phyloP scores from a whole-genome alignment of 2,329 filamentous ascomycete species.

The Hypocrella siamensis region DNA sequence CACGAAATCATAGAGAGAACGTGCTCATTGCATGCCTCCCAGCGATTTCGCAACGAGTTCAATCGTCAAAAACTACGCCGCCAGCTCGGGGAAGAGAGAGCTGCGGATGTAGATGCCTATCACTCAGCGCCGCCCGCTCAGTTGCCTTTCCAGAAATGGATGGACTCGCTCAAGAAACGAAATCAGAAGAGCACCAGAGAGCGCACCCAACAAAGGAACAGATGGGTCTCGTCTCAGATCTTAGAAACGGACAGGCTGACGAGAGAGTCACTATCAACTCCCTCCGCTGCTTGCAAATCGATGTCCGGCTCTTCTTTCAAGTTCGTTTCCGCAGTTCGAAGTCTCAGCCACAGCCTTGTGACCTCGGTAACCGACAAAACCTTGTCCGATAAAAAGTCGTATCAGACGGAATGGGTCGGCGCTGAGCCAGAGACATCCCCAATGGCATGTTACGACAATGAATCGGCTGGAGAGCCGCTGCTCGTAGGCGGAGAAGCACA shows the following conservation, averaged over 20 bases:
- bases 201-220: slow-evolving; percentile 3
- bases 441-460: slow-evolving; percentile 51
- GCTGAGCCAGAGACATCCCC: slow-evolving; percentile 41
- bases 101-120: no score
- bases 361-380: slow-evolving; percentile 40
- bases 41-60: no score
- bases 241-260: neutral
- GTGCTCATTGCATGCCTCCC: no score
- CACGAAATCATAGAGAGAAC: no score
- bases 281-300: slow-evolving; percentile 4
- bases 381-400: slow-evolving; percentile 35
- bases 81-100: no score
- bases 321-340: slow-evolving; percentile 68
- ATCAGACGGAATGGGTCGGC: slow-evolving; percentile 47
- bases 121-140: slow-evolving; percentile 2
- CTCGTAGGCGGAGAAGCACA: slow-evolving; percentile 52
- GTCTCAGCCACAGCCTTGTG: slow-evolving; percentile 62
- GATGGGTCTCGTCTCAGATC: slow-evolving; percentile 2
- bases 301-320: slow-evolving; percentile 61
- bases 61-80: no score
- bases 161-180: slow-evolving; percentile 50
- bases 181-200: slow-evolving; percentile 21
- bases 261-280: neutral
- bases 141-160: slow-evolving; percentile 54
- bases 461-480: slow-evolving; percentile 37